Conservation (phyloP, 345 rosid species). For the Punica granatum region DNA sequence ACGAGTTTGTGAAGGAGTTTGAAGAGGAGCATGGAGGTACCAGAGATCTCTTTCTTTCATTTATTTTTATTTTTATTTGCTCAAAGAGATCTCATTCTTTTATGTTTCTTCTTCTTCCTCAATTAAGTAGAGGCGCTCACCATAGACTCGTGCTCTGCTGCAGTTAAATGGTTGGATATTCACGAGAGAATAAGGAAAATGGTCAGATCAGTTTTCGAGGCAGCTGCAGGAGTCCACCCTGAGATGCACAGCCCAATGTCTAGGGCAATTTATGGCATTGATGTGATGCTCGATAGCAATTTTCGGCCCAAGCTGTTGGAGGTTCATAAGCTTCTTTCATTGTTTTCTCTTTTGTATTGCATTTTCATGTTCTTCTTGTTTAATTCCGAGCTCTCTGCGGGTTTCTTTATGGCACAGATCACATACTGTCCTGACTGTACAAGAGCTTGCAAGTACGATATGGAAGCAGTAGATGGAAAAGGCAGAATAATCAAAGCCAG, state of each 20-base stretch:
- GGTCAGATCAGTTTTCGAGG: constrained; percentile 67
- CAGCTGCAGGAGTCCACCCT: constrained; percentile 78
- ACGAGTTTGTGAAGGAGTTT: constrained; percentile 74
- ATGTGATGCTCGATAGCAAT: constrained; percentile 75
- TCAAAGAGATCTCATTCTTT: constrained; percentile 1
- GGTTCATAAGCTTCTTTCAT: constrained; percentile 39
- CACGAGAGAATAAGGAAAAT: constrained; percentile 50
- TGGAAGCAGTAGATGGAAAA: constrained; percentile 33
- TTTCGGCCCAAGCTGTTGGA: constrained; percentile 83
- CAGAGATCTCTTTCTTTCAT: constrained; percentile 2
- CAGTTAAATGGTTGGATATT: constrained; percentile 81
- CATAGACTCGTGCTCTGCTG: constrained; percentile 6
- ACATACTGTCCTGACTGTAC: constrained; percentile 93
- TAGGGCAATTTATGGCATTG: constrained; percentile 87
- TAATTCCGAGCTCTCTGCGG: not conserved
- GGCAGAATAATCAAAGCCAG: constrained; percentile 38
- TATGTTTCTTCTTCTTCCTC: not conserved
- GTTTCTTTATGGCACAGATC: constrained; percentile 32
- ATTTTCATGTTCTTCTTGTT: not conserved
- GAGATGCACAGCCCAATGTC: constrained; percentile 79
- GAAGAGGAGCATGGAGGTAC: constrained; percentile 79
- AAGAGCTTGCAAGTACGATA: constrained; percentile 84
- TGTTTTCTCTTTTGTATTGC: not conserved
- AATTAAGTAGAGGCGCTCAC: not conserved
- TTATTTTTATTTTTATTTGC: no score